Evolutionary conservation across 371 early-diverging fungal species (phyloP), one percentile per base, ranked within the genome.

Genomic region (Rhizopus sp.): DNA sequence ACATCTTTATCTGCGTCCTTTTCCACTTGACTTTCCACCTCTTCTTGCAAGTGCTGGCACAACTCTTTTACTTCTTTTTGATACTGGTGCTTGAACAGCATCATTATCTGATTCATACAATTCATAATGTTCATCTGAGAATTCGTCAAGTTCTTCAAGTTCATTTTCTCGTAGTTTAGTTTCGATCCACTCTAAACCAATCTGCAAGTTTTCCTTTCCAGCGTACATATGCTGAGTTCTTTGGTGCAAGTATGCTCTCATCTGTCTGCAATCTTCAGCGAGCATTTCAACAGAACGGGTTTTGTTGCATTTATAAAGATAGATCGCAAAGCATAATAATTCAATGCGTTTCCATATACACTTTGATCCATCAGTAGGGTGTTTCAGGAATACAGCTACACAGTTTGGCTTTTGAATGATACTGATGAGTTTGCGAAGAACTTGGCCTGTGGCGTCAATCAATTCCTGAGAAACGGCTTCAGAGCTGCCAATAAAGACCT

Each of bases 321-420:
- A 60, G 0, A 2, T 41, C 7, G 48, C 12, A 31, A 60, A 60
- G 2, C 16, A 7, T 0, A 60, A 23, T 10, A 53, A 40, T n/a
- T 60, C 60, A 2, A 56, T 38, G 7, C 38, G 29, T 32, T 41
- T 62, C 35, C 49, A 29, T 0, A n/a, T 3, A 17, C 32, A 30
- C 6, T 34, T 13, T 6, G 1, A 7, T 3, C 29, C 35, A 0
- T 17, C 17, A 2, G 12, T 29, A 9, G 46, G 16, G 29, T 50
- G 31, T 30, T 48, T 49, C 9, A 37, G 7, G 12, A 55, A 35
- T 1, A 12, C 51, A 23, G 0, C 6, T 1, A n/a, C 16, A 7
- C 32, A 17, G 10, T 49, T 16, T 4, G 32, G 10, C n/a, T 49
- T 23, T 10, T 9, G 13, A 10, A 29, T 9, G 29, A 46, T 46